Percentiles rank a stretch among this genome's conserved stretches.
Conservation (phyloP, 2,329 filamentous ascomycete species). For the Seiridium unicorne region DNA sequence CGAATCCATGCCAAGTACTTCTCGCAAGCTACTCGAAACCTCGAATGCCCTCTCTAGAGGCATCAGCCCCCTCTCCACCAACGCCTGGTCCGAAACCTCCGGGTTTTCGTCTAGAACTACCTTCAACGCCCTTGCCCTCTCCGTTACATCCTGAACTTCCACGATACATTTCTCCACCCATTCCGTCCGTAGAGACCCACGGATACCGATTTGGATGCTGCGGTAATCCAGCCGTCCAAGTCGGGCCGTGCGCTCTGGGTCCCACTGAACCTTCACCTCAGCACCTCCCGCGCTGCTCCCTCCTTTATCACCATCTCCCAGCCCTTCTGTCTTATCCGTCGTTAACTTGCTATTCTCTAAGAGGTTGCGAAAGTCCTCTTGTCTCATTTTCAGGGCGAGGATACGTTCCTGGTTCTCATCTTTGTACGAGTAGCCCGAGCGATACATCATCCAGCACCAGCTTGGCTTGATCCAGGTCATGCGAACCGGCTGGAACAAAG, state of each 20-base stretch:
- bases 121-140: slow-evolving; percentile 47
- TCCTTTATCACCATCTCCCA: background rate
- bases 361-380: slow-evolving; percentile 45
- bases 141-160: slow-evolving; percentile 58
- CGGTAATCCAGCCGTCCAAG: slow-evolving; percentile 46
- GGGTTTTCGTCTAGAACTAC: slow-evolving; percentile 38
- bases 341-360: slow-evolving; percentile 34
- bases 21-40: background rate
- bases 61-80: slow-evolving; percentile 37
- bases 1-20: background rate
- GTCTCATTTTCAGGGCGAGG: slow-evolving; percentile 55
- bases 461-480: slow-evolving; percentile 68
- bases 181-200: slow-evolving; percentile 37
- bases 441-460: slow-evolving; percentile 65
- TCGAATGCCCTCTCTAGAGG: slow-evolving; percentile 41
- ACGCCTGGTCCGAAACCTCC: slow-evolving; percentile 29
- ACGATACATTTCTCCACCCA: slow-evolving; percentile 53
- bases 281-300: slow-evolving; percentile 15
- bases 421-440: slow-evolving; percentile 59
- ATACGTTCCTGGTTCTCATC: slow-evolving; percentile 52
- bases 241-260: slow-evolving; percentile 52
- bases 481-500: slow-evolving; percentile 48
- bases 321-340: background rate
- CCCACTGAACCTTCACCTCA: slow-evolving; percentile 60
- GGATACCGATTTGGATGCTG: slow-evolving; percentile 63